phyloP scores from a whole-genome alignment of 2,329 filamentous ascomycete species.

The Aspergillus floridensis region DNA sequence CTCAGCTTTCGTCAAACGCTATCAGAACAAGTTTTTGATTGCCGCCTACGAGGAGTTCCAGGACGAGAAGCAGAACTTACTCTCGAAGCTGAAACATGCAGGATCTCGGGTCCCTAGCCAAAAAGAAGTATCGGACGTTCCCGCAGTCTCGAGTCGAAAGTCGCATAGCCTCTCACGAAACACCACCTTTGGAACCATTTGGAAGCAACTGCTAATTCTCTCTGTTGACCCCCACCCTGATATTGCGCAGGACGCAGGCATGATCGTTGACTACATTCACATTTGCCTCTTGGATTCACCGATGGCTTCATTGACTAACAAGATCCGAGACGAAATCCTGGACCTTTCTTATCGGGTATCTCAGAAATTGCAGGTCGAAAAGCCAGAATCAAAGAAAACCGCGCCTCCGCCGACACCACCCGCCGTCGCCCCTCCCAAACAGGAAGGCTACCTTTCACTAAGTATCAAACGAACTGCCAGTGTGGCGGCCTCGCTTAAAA shows the following conservation, averaged over 20 bases:
- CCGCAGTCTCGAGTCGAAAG: constrained; percentile 27
- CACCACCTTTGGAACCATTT: constrained; percentile 87
- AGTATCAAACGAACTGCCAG: constrained; percentile 63
- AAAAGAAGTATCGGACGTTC: constrained; percentile 22
- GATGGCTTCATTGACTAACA: constrained; percentile 67
- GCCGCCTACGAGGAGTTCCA: constrained; percentile 85
- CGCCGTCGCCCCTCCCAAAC: constrained; percentile 50
- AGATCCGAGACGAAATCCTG: constrained; percentile 65
- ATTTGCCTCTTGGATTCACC: constrained; percentile 73
- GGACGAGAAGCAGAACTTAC: constrained; percentile 72
- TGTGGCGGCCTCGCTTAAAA: constrained; percentile 63
- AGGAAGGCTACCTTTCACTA: constrained; percentile 60
- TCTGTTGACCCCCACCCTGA: constrained; percentile 94
- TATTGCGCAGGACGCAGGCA: constrained; percentile 77
- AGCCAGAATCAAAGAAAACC: constrained; percentile 34
- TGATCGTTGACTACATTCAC: constrained; percentile 85
- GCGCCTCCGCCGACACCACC: constrained; percentile 48
- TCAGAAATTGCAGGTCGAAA: constrained; percentile 42
- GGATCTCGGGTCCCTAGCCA: constrained; percentile 19
- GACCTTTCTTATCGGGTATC: constrained; percentile 34
- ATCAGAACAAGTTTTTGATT: constrained; percentile 88
- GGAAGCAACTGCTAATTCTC: constrained; percentile 88
- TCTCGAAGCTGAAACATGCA: constrained; percentile 49
- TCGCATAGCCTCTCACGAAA: constrained; percentile 63
- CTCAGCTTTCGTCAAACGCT: constrained; percentile 84